Base-by-base conservation (phyloP, 176 grass and related monocot species). In the Zoysia japonica region DNA sequence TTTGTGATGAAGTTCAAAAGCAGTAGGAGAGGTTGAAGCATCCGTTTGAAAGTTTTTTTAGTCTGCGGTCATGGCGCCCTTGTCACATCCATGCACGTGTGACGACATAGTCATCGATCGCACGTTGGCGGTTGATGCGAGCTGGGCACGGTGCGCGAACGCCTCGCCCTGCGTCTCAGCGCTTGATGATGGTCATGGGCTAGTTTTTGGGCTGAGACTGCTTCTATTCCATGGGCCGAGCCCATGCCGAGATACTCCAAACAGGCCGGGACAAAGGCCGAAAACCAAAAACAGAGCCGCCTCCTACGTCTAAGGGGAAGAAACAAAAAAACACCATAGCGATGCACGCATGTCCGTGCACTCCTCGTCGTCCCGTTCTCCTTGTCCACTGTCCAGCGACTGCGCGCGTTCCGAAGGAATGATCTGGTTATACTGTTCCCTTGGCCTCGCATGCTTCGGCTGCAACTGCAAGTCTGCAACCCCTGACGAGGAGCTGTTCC, bases 31-130 rank as follows among this genome's bases (percentile, higher is more conserved):
- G 28, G 28, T 28, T 28, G 28, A 28, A 28, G 28, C 28, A 28
- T 28, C 28, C 28, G 28, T 28, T 28, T 28, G 28, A 28, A 28
- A 28, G 28, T 28, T 28, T 28, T 28, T 28, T 28, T 28, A 28
- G 15, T 16, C 3, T 3, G 7, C 6, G 9, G 16, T 7, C 36
- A 35, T 28, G 13, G 52, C 20, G 56, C 7, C 20, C 43, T 51
- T 61, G 82, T 84, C 82, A 84, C 82, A 51, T 70, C 81, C 54
- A 2, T 17, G 43, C 78, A 80, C 61, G 67, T 61, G 12, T 2
- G 53, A 47, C 16, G 12, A 15, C 36, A 64, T 9, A 44, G 38
- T 36, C 17, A 5, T 2, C 3, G 20, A 4, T 9, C 4, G 3
- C 9, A 6, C n/a, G 44, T 15, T 13, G 11, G 39, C 17, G 36